Evolutionary conservation across 805 yeast species (phyloP).

Genomic region (Candida manassasensis): DNA sequence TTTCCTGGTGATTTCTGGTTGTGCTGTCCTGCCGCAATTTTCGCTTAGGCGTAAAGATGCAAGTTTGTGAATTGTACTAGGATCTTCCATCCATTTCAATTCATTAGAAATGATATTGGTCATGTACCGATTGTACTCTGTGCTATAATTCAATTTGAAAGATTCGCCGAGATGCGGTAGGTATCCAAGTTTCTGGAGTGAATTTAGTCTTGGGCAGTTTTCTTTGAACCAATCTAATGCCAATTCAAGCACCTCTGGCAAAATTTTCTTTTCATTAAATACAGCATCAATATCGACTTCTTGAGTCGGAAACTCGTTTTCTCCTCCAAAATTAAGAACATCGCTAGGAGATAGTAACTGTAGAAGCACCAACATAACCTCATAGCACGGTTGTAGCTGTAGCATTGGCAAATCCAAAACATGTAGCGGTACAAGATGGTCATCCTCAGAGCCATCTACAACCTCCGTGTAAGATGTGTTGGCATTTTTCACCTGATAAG

Average conservation of each 20-base stretch:
- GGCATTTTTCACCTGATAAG: neutral
- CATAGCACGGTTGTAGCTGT: constrained; percentile 42
- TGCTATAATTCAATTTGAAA: constrained; percentile 23
- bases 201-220: constrained; percentile 29
- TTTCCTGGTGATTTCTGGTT: constrained; percentile 62
- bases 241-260: constrained; percentile 15
- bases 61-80: constrained; percentile 42
- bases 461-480: neutral
- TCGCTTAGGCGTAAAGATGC: constrained; percentile 71
- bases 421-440: constrained; percentile 38
- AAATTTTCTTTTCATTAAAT: constrained; percentile 6
- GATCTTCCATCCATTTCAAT: constrained; percentile 43
- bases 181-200: constrained; percentile 15
- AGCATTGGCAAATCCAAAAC: constrained; percentile 56
- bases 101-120: constrained; percentile 47
- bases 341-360: constrained; percentile 45
- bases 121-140: constrained; percentile 42
- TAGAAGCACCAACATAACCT: constrained; percentile 42
- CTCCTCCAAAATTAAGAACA: constrained; percentile 46
- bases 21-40: constrained; percentile 80
- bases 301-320: constrained; percentile 1
- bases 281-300: constrained; percentile 3
- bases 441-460: constrained; percentile 15
- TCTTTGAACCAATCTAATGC: constrained; percentile 43
- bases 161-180: constrained; percentile 25